These are phyloP conservation scores for Elaeagnus macrophylla DNA, from an alignment of 306 rosid species.

Conservation along the genomic window DNA sequence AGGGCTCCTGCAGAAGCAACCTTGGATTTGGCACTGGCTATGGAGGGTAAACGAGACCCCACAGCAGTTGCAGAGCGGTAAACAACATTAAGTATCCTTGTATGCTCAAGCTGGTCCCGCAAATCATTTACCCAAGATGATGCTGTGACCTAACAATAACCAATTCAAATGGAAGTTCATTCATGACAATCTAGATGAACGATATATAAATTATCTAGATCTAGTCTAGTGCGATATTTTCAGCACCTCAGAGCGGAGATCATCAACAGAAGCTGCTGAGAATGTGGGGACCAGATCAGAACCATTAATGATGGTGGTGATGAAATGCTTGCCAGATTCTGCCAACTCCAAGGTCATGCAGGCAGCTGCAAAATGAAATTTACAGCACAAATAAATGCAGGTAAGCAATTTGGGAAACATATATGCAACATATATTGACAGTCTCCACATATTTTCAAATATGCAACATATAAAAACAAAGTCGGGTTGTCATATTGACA, in stretches of 20 bases:
- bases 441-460: not conserved
- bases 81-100: constrained; percentile 77
- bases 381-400: constrained; percentile 15
- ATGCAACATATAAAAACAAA: not conserved
- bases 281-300: constrained; percentile 96
- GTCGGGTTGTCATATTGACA: not conserved
- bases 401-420: not conserved
- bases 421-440: not conserved
- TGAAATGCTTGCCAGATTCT: constrained; percentile 92
- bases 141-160: constrained; percentile 62
- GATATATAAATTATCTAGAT: constrained; percentile 9
- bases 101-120: constrained; percentile 83
- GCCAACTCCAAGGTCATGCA: constrained; percentile 97
- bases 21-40: constrained; percentile 85
- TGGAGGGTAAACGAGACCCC: constrained; percentile 79
- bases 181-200: not conserved
- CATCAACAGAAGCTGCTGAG: constrained; percentile 83
- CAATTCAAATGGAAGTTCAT: constrained; percentile 8
- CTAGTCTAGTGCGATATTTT: constrained; percentile 9
- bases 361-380: constrained; percentile 64
- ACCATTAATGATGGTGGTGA: constrained; percentile 78
- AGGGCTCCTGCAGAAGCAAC: constrained; percentile 90
- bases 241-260: constrained; percentile 82
- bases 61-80: constrained; percentile 93
- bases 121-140: constrained; percentile 91